Conservation (phyloP, 192 early-diverging fungal genomes). For the Entomortierella parvispora region DNA sequence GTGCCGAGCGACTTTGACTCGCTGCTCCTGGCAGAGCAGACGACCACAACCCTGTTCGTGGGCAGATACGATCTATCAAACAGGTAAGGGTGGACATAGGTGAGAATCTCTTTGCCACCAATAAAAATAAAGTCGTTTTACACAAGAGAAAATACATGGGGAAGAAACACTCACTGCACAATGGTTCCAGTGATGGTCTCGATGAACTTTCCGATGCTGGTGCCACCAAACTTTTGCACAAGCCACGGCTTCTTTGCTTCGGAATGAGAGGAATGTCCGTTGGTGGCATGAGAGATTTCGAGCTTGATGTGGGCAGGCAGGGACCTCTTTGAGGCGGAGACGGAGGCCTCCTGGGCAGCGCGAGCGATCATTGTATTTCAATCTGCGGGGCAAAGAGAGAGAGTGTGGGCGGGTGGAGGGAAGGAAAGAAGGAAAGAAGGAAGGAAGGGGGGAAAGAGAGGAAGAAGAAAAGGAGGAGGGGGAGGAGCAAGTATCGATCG, state of each 20-base stretch:
- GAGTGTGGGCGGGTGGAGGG: neutral
- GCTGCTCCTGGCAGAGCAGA: constrained; percentile 94
- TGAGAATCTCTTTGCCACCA: neutral
- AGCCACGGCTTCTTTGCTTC: constrained; percentile 57
- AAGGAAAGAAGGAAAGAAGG: neutral
- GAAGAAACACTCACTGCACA: constrained; percentile 72
- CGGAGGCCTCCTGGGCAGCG: too few relatives aligned
- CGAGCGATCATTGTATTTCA: too few relatives aligned
- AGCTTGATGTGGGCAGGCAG: constrained; percentile 18
- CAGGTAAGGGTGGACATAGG: too few relatives aligned
- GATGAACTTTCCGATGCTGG: constrained; percentile 89
- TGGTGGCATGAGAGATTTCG: constrained; percentile 9
- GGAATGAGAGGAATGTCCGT: neutral
- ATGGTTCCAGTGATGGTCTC: constrained; percentile 78
- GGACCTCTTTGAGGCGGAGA: neutral
- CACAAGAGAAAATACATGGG: neutral
- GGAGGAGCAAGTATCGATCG: too few relatives aligned
- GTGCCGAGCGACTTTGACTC: constrained; percentile 91
- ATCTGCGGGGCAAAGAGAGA: neutral
- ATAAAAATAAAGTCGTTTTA: constrained; percentile 3
- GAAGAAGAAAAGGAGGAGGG: neutral
- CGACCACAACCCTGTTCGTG: constrained; percentile 80
- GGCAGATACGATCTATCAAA: constrained; percentile 66
- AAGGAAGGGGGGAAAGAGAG: neutral
- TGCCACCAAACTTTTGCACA: constrained; percentile 97